These are phyloP conservation scores for Astrephomene gubernaculifera DNA, from an alignment of 139 green algal species.

Conservation along the genomic window DNA sequence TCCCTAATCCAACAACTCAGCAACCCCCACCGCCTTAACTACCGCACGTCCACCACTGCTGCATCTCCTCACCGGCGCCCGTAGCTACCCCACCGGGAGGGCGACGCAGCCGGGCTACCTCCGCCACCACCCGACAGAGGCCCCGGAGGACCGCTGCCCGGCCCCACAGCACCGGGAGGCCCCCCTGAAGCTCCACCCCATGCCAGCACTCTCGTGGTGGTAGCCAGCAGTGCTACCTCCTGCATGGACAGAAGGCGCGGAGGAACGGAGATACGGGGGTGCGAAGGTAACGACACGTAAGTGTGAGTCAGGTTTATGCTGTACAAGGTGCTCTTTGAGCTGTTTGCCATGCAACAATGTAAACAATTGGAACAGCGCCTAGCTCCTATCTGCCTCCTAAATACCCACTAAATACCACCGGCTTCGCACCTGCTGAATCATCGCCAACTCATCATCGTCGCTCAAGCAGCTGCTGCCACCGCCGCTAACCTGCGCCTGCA, in stretches of 20 bases:
- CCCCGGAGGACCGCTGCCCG: not conserved
- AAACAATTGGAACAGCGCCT: not conserved
- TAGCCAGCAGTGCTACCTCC: slow-evolving; percentile 47
- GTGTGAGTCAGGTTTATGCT: not conserved
- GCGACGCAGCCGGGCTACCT: not conserved
- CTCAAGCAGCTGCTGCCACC: slow-evolving; percentile 15
- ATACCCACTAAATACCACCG: no score
- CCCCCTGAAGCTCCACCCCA: not conserved
- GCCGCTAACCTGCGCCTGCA: not conserved
- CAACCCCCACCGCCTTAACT: no score
- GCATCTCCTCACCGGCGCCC: not conserved
- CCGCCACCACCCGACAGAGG: not conserved
- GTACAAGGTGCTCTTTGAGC: not conserved
- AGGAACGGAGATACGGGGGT: not conserved
- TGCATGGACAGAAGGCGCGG: not conserved
- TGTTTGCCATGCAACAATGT: not conserved
- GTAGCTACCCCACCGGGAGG: not conserved
- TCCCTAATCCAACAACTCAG: no score
- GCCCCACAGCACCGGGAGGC: not conserved
- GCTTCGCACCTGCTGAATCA: slow-evolving; percentile 45
- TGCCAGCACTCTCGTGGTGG: not conserved
- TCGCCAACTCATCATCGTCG: slow-evolving; percentile 54
- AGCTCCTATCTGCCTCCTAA: no score
- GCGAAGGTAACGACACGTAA: not conserved
- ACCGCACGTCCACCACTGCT: no score